Conservation (phyloP, 371 early-diverging fungal species). For the Coemansia sp. region DNA sequence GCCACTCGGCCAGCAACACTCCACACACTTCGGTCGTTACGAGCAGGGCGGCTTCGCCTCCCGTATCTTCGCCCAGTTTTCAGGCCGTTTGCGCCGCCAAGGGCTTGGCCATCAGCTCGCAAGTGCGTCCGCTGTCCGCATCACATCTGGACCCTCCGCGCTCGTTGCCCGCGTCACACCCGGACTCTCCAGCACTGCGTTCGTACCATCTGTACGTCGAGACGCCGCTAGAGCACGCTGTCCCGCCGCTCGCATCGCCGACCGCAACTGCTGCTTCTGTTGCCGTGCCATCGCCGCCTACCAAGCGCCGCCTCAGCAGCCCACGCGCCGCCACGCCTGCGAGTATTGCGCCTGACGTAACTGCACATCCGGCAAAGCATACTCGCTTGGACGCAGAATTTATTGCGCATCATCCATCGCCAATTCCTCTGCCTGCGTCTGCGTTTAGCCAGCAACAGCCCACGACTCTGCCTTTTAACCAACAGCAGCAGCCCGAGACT, state of each 20-base stretch:
- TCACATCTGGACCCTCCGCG: no score
- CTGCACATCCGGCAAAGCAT: slow-evolving; percentile 22
- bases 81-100: slow-evolving; percentile 39
- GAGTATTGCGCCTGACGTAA: slow-evolving; percentile 8
- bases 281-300: slow-evolving; percentile 2
- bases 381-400: slow-evolving; percentile 5
- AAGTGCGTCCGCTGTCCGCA: background rate
- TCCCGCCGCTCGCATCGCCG: slow-evolving; percentile 30
- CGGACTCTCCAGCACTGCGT: slow-evolving; percentile 28
- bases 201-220: slow-evolving; percentile 49
- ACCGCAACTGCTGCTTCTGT: slow-evolving; percentile 1
- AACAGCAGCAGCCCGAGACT: background rate
- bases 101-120: slow-evolving; percentile 14
- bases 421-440: background rate
- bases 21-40: slow-evolving; percentile 9
- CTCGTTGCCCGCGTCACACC: background rate
- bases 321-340: slow-evolving; percentile 6
- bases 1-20: slow-evolving; percentile 4
- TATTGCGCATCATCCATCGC: slow-evolving; percentile 1
- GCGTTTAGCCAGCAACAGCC: slow-evolving; percentile 5
- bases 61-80: slow-evolving; percentile 17
- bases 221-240: slow-evolving; percentile 38
- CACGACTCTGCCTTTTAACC: no score
- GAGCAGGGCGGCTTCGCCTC: slow-evolving; percentile 41
- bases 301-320: slow-evolving; percentile 47